Percentiles rank a stretch among this genome's conserved stretches.
phyloP scores from a whole-genome alignment of 768 basidiomycete species.

The Pisolithus tinctorius region DNA sequence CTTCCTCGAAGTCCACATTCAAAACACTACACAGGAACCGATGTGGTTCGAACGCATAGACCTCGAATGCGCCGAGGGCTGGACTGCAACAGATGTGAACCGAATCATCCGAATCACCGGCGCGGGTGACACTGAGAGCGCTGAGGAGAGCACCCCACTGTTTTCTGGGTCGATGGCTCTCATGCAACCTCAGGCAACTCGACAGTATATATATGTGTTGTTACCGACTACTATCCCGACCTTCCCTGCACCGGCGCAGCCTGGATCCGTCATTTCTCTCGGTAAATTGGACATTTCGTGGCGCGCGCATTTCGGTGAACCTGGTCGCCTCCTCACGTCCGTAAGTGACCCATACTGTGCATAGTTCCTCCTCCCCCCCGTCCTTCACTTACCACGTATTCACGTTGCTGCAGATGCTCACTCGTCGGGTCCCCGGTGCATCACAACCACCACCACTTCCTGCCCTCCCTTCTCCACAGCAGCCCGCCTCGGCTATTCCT shows the following conservation, averaged over 20 bases:
- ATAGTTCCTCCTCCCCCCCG: background rate
- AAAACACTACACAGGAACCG: constrained; percentile 74
- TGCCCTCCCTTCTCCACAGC: constrained; percentile 14
- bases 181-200: constrained; percentile 77
- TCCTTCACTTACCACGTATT: background rate
- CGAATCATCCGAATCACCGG: constrained; percentile 13
- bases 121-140: background rate
- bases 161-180: constrained; percentile 61
- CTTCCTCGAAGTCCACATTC: constrained; percentile 89
- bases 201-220: constrained; percentile 86
- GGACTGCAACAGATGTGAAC: constrained; percentile 56
- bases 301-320: constrained; percentile 80
- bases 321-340: constrained; percentile 81
- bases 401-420: constrained; percentile 47
- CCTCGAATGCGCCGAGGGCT: constrained; percentile 66
- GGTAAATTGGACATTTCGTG: constrained; percentile 88
- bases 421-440: constrained; percentile 66
- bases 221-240: constrained; percentile 41
- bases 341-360: constrained; percentile 25
- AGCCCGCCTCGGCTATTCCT: constrained; percentile 67
- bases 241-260: constrained; percentile 43
- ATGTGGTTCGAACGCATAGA: constrained; percentile 78
- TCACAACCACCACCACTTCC: constrained; percentile 13
- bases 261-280: constrained; percentile 71
- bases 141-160: constrained; percentile 27